A percentile compares a stretch with the other conserved stretches of the same genome.
phyloP scores from a whole-genome alignment of 495 filamentous ascomycete species.

The Neurospora pannonica region DNA sequence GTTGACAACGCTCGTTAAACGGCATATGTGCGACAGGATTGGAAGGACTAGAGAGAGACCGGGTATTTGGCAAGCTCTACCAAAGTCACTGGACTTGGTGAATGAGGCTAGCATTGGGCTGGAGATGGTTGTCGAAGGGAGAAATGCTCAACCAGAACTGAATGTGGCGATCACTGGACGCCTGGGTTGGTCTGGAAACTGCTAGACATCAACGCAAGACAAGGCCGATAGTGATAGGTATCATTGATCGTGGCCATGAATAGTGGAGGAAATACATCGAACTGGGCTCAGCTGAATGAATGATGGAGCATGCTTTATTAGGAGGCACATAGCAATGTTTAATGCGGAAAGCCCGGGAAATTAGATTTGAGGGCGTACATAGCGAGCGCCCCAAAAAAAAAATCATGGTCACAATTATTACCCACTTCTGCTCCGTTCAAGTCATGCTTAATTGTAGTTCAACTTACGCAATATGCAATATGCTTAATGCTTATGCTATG shows the following conservation, averaged over 20 bases:
- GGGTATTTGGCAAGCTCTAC: background rate
- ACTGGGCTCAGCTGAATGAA: background rate
- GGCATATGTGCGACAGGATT: background rate
- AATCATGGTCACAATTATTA: background rate
- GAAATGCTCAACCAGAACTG: background rate
- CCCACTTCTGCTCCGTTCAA: background rate
- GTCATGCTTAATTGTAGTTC: background rate
- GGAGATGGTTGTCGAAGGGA: background rate
- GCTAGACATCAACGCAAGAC: background rate
- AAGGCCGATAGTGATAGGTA: background rate
- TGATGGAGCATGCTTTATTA: background rate
- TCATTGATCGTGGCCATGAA: background rate
- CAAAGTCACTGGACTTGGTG: background rate
- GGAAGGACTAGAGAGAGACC: background rate
- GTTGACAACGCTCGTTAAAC: background rate
- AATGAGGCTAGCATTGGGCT: background rate
- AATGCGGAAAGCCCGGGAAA: background rate
- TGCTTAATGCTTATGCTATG: background rate
- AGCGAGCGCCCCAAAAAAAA: background rate
- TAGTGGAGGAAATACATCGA: background rate
- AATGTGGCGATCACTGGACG: background rate
- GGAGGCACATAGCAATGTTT: background rate
- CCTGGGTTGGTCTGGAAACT: background rate
- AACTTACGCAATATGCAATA: background rate
- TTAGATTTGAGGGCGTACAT: background rate